phyloP scores from a whole-genome alignment of 169 alveolate genomes.

The Babesia bigemina region DNA sequence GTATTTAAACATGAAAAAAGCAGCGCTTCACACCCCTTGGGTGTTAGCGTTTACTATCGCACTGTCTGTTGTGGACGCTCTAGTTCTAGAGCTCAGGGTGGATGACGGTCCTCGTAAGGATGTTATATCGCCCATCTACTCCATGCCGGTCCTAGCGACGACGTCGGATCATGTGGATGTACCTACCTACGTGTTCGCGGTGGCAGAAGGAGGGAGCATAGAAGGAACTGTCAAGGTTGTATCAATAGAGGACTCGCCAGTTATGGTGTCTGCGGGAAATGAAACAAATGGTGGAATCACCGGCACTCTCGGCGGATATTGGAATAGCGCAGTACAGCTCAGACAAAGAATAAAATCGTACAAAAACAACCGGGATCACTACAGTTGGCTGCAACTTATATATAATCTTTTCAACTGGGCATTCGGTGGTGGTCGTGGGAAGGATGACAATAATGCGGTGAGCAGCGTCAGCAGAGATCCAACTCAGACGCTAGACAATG shows the following conservation, averaged over 20 bases:
- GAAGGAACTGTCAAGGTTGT: constrained; percentile 38
- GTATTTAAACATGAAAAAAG: background rate
- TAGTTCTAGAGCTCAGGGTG: background rate
- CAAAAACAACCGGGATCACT: constrained; percentile 5
- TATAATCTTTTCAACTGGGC: constrained; percentile 1
- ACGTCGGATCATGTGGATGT: constrained; percentile 39
- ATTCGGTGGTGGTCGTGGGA: background rate
- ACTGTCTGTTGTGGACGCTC: background rate
- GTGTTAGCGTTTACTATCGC: constrained; percentile 2
- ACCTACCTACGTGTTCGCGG: constrained; percentile 49
- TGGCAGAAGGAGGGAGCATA: constrained; percentile 56
- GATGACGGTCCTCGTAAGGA: constrained; percentile 1
- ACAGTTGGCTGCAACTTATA: constrained; percentile 5
- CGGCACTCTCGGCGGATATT: background rate
- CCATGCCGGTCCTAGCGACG: constrained; percentile 49
- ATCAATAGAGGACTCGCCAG: constrained; percentile 9
- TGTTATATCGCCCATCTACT: constrained; percentile 34
- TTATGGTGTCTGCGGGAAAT: no score
- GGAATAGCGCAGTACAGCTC: background rate
- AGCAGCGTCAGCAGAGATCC: background rate
- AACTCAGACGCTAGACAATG: constrained; percentile 33
- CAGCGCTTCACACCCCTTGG: background rate
- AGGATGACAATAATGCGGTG: background rate
- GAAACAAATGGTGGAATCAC: background rate
- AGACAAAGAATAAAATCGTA: background rate